Evolutionary conservation across 2,329 filamentous ascomycete species (phyloP), one percentile per base, ranked within the genome.

Genomic region (Ophiostoma himal-ulmi): DNA sequence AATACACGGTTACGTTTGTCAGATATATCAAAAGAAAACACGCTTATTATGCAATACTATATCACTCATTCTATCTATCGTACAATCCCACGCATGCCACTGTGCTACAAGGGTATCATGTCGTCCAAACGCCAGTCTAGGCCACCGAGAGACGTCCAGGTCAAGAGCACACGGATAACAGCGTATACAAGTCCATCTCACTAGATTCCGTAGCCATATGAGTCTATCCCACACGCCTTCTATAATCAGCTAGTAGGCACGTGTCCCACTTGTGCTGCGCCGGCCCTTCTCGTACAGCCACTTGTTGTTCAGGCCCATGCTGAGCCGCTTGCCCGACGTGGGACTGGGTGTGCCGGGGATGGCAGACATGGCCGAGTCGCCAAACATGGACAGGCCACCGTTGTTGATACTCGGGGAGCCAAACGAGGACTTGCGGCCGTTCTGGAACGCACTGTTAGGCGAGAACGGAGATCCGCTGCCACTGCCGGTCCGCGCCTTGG

Each of bases 201-300:
- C n/a, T 64, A 37, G 34, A 64, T 36, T 39, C 20, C 34, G 30
- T 64, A 64, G 30, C 60, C 44, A 48, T 48, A 48, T 48, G n/a
- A 48, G 10, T 37, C 11, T 39, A 64, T 8, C 36, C 26, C 34
- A 20, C 5, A 8, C 20, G 3, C 20, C 3, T n/a, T 26, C 26
- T 22, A 26, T 34, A 20, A 20, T 1, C 26, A 8, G 11, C 44
- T 60, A 74, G 60, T 73, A 72, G 30, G 73, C 26, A 36, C 73
- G 70, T 1, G 69, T 64, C 30, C 70, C 72, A 70, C 82, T 78
- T 68, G 84, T 82, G 74, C 85, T 81, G 78, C 88, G 78, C 78
- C 88, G 82, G 75, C 91, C 90, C 80, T 89, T 92, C 79, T 97
- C 93, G 77, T 97, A 98, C 72, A 97, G 80, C 94, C 94, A 98